These are phyloP conservation scores for Stromatinia cepivora DNA, from an alignment of 2,329 filamentous ascomycete species.

Conservation along the genomic window DNA sequence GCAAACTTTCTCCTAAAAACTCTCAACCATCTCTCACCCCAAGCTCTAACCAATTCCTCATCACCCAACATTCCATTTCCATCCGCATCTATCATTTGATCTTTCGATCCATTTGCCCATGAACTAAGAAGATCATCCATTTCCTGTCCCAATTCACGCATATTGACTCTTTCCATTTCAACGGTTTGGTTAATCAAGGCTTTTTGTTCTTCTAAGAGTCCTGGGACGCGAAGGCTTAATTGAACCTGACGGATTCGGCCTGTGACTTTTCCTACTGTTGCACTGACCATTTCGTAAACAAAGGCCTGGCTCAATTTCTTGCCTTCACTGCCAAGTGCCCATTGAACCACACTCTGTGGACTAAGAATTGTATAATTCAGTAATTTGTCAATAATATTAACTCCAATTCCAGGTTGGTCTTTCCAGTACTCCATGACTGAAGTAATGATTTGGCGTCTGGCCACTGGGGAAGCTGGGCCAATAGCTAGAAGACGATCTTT, in stretches of 20 bases:
- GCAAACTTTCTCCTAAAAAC: constrained; percentile 80
- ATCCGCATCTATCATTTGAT: constrained; percentile 68
- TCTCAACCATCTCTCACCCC: constrained; percentile 83
- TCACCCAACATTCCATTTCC: constrained; percentile 53
- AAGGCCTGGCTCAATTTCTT: constrained; percentile 67
- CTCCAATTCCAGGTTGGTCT: constrained; percentile 85
- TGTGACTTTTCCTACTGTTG: constrained; percentile 88
- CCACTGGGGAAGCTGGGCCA: constrained; percentile 70
- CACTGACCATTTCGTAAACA: constrained; percentile 86
- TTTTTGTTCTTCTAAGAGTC: constrained; percentile 52
- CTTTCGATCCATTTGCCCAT: constrained; percentile 72
- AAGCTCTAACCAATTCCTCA: constrained; percentile 67
- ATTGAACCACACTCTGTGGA: constrained; percentile 81
- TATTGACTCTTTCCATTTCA: constrained; percentile 67
- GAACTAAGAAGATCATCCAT: constrained; percentile 76
- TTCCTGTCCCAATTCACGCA: constrained; percentile 75
- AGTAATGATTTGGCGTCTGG: constrained; percentile 83
- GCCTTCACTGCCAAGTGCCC: constrained; percentile 71
- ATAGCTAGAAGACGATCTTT: constrained; percentile 84
- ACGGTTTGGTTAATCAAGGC: constrained; percentile 61
- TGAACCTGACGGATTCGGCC: constrained; percentile 81
- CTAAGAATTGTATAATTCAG: constrained; percentile 96
- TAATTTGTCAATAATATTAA: constrained; percentile 93
- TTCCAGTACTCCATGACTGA: constrained; percentile 92
- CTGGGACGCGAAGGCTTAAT: constrained; percentile 57